Evolutionary conservation across 2,329 filamentous ascomycete species (phyloP).

Genomic region (Pseudogymnoascus sp.): DNA sequence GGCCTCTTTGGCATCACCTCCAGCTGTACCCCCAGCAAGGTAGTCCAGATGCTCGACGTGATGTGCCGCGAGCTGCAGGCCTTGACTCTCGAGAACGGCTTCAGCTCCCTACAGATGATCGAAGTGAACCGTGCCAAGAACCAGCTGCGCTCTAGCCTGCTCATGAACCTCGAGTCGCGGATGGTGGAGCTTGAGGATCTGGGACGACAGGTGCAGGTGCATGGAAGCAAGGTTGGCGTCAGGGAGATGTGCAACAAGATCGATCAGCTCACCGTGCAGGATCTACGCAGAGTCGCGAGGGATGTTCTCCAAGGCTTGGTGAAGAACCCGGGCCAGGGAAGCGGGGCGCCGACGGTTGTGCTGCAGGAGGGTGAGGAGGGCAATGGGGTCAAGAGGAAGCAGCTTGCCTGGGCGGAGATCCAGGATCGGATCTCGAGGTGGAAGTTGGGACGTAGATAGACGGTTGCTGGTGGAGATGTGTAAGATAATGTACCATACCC

Average conservation of each 20-base stretch:
- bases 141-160: conserved; percentile 76
- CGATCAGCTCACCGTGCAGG: conserved; percentile 67
- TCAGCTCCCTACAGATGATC: conserved; percentile 57
- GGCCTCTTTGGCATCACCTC: conserved; percentile 92
- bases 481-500: conserved; percentile 12
- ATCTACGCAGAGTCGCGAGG: conserved; percentile 73
- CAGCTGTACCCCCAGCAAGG: conserved; percentile 70
- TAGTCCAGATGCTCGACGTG: conserved; percentile 80
- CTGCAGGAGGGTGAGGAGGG: conserved; percentile 75
- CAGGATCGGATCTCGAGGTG: conserved; percentile 78
- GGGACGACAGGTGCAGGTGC: conserved; percentile 91
- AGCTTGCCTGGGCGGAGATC: conserved; percentile 79
- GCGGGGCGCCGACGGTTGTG: conserved; percentile 86
- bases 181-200: conserved; percentile 98
- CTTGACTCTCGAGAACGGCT: conserved; percentile 68
- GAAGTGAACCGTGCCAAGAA: conserved; percentile 96
- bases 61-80: conserved; percentile 85
- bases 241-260: conserved; percentile 89
- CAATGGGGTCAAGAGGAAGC: conserved; percentile 52
- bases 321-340: conserved; percentile 66
- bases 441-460: conserved; percentile 62
- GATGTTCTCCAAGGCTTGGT: conserved; percentile 71
- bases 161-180: conserved; percentile 95
- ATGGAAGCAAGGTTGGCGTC: conserved; percentile 84
- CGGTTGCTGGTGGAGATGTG: not conserved